Evolutionary conservation across 371 early-diverging fungal genomes (phyloP).

Genomic region (Phascolomyces articulosus): DNA sequence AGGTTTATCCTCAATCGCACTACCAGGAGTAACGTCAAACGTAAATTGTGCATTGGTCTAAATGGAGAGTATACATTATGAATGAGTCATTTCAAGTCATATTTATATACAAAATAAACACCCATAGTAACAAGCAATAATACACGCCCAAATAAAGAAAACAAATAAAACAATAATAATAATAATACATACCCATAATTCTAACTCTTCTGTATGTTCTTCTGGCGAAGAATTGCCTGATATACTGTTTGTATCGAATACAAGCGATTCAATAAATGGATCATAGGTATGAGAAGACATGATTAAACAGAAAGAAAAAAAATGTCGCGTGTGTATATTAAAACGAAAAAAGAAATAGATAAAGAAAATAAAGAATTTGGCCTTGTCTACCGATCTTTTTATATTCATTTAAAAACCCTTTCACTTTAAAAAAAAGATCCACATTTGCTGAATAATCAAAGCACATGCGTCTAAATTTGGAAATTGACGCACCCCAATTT

Average conservation of each 20-base stretch:
- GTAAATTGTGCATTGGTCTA: slow-evolving; percentile 59
- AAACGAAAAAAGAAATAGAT: background rate
- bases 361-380: background rate
- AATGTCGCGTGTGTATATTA: background rate
- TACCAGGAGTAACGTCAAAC: slow-evolving; percentile 16
- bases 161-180: background rate
- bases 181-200: background rate
- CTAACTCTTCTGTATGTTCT: background rate
- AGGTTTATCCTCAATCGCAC: slow-evolving; percentile 8
- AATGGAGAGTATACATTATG: background rate
- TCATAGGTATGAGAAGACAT: background rate
- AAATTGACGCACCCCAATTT: background rate
- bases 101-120: no score
- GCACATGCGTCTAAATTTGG: background rate
- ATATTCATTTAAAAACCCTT: slow-evolving; percentile 1
- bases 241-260: background rate
- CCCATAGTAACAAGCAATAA: no score
- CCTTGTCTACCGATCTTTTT: background rate
- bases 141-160: no score
- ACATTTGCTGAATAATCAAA: slow-evolving; percentile 5
- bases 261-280: slow-evolving; percentile 2
- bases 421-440: background rate
- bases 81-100: no score
- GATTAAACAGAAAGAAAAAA: no score
- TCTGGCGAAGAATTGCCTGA: background rate